Percentiles rank a stretch among this genome's conserved stretches.
Conservation (phyloP, 805 yeast genomes). For the Wickerhamomyces hampshirensis region DNA sequence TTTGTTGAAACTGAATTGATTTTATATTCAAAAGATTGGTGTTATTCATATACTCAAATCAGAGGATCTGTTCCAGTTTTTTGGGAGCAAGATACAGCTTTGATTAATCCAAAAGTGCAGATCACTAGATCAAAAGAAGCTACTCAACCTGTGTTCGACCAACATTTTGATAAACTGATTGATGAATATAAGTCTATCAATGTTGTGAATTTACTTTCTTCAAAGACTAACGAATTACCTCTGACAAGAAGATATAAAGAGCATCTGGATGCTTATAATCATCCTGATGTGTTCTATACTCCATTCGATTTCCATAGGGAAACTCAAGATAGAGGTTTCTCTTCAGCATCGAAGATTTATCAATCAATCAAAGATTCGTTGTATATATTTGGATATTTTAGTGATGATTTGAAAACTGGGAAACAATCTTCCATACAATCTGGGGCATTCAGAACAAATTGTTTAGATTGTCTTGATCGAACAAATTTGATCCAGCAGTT, state of each 20-base stretch:
- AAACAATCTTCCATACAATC: slow-evolving; percentile 69
- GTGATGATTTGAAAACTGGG: slow-evolving; percentile 53
- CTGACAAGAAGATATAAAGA: slow-evolving; percentile 61
- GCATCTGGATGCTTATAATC: slow-evolving; percentile 41
- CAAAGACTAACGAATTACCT: slow-evolving; percentile 73
- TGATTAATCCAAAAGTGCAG: slow-evolving; percentile 86
- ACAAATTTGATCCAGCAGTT: slow-evolving; percentile 89
- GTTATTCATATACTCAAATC: slow-evolving; percentile 81
- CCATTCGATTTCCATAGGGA: slow-evolving; percentile 94
- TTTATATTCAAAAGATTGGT: slow-evolving; percentile 44
- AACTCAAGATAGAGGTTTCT: slow-evolving; percentile 86
- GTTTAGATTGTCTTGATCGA: slow-evolving; percentile 92
- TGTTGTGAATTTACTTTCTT: slow-evolving; percentile 79
- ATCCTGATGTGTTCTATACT: slow-evolving; percentile 51
- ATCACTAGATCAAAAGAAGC: slow-evolving; percentile 89
- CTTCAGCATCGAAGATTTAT: slow-evolving; percentile 69
- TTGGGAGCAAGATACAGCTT: slow-evolving; percentile 95
- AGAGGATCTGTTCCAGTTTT: slow-evolving; percentile 95
- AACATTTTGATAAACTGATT: slow-evolving; percentile 68
- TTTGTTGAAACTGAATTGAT: slow-evolving; percentile 92
- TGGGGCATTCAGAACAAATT: slow-evolving; percentile 90
- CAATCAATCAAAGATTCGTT: slow-evolving; percentile 62
- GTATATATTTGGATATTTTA: slow-evolving; percentile 77
- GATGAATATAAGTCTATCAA: slow-evolving; percentile 84
- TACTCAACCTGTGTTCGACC: slow-evolving; percentile 82